Percentiles rank a stretch among this genome's conserved stretches.
Conservation (phyloP, 148 eudicot species). For the Vaccinium myrtillus region DNA sequence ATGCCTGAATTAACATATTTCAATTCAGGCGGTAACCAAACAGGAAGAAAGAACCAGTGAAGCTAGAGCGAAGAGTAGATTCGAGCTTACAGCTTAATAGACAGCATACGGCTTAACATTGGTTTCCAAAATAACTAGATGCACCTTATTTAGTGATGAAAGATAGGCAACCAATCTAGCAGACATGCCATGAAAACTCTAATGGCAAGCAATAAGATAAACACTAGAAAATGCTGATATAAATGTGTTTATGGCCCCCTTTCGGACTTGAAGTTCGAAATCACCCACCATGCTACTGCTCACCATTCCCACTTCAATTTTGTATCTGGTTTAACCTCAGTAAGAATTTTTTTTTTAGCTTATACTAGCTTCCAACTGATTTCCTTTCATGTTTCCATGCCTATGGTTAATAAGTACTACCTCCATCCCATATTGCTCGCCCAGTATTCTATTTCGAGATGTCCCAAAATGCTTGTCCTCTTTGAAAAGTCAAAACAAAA, state of each 20-base stretch:
- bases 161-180: neutral
- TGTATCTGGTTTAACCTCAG: no score
- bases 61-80: neutral
- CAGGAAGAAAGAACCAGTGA: neutral
- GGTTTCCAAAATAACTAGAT: neutral
- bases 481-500: no score
- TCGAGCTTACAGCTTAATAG: neutral
- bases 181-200: neutral
- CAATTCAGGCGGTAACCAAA: neutral
- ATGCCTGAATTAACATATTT: neutral
- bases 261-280: neutral
- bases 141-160: neutral
- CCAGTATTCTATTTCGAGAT: no score
- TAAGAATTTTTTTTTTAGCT: no score
- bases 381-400: no score
- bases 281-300: neutral
- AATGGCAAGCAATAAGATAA: neutral
- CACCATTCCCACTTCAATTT: no score
- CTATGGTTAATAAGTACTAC: no score
- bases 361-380: no score
- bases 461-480: no score
- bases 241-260: neutral
- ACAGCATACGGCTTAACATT: neutral
- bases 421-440: no score
- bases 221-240: neutral